Percentiles rank a stretch among this genome's conserved stretches.
These are phyloP conservation scores for Tricholoma flavovirens DNA, from an alignment of 768 basidiomycete genomes.

Conservation along the genomic window DNA sequence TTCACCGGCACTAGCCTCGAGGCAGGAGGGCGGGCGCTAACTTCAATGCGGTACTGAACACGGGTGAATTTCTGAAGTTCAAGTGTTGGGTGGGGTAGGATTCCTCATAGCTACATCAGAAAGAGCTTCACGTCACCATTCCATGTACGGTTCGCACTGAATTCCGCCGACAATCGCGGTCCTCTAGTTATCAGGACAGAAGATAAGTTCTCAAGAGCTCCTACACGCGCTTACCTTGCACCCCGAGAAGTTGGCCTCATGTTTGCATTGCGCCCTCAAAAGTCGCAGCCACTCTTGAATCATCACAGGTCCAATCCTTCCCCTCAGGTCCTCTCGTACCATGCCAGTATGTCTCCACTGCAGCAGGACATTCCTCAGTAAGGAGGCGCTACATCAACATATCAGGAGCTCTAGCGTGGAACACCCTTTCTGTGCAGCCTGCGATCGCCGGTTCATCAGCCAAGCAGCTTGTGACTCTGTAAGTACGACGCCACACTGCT, in stretches of 20 bases:
- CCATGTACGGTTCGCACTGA: neutral
- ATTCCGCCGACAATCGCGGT: neutral
- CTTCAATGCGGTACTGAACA: neutral
- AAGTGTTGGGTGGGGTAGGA: neutral
- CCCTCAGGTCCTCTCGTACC: neutral
- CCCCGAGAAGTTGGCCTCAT: slow-evolving; percentile 6
- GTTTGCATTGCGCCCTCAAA: slow-evolving; percentile 1
- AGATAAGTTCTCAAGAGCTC: neutral
- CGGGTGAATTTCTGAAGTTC: neutral
- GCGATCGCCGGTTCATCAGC: slow-evolving; percentile 31
- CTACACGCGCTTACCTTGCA: slow-evolving; percentile 11
- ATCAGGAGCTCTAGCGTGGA: slow-evolving; percentile 28
- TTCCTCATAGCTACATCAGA: neutral
- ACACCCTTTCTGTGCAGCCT: slow-evolving; percentile 31
- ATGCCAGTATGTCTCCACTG: slow-evolving; percentile 36
- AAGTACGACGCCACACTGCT: slow-evolving; percentile 12
- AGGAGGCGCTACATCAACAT: slow-evolving; percentile 34
- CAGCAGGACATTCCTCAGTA: slow-evolving; percentile 27
- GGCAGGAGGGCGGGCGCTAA: neutral
- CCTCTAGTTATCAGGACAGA: neutral
- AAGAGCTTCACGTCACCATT: neutral
- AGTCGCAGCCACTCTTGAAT: slow-evolving; percentile 6
- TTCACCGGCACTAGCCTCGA: neutral
- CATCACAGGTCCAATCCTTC: slow-evolving; percentile 1
- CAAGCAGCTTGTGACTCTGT: slow-evolving; percentile 33